These are phyloP conservation scores for Trypanosoma brucei DNA, from an alignment of 208 protist genomes.

Conservation along the genomic window DNA sequence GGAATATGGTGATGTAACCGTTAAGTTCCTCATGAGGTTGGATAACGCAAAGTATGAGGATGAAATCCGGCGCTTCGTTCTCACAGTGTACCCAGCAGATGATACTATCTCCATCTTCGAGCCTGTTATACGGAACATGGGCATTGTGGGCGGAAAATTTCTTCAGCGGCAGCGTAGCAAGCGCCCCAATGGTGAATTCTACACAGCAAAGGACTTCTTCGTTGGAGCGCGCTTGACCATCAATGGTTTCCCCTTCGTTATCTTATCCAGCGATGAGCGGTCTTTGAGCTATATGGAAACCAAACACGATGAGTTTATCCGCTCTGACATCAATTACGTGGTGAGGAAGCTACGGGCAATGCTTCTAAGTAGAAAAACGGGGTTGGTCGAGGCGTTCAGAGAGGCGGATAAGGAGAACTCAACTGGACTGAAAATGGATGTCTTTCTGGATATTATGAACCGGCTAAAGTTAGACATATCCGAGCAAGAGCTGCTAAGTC, in stretches of 20 bases:
- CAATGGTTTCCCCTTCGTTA: slow-evolving; percentile 77
- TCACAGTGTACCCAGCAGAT: slow-evolving; percentile 89
- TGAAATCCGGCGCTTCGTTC: slow-evolving; percentile 86
- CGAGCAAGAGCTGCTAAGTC: slow-evolving; percentile 88
- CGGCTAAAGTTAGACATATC: slow-evolving; percentile 67
- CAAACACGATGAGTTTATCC: slow-evolving; percentile 73
- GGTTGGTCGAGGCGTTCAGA: slow-evolving; percentile 79
- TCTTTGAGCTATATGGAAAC: slow-evolving; percentile 92
- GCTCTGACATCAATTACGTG: slow-evolving; percentile 85
- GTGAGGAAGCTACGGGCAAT: slow-evolving; percentile 87
- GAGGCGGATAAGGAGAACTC: slow-evolving; percentile 53
- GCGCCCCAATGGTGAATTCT: slow-evolving; percentile 52
- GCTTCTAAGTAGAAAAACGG: slow-evolving; percentile 68
- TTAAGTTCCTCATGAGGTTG: slow-evolving; percentile 90
- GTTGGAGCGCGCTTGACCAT: slow-evolving; percentile 77
- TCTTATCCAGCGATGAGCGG: slow-evolving; percentile 84
- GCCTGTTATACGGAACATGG: slow-evolving; percentile 89
- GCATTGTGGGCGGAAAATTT: slow-evolving; percentile 93
- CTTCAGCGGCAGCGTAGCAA: slow-evolving; percentile 81
- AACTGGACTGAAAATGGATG: slow-evolving; percentile 64
- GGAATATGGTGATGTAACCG: slow-evolving; percentile 67
- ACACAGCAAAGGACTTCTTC: slow-evolving; percentile 80
- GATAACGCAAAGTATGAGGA: slow-evolving; percentile 83
- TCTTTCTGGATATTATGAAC: slow-evolving; percentile 74
- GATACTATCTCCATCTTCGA: slow-evolving; percentile 92